Conservation (phyloP, 2,329 filamentous ascomycete genomes). For the Penicillium italicum region DNA sequence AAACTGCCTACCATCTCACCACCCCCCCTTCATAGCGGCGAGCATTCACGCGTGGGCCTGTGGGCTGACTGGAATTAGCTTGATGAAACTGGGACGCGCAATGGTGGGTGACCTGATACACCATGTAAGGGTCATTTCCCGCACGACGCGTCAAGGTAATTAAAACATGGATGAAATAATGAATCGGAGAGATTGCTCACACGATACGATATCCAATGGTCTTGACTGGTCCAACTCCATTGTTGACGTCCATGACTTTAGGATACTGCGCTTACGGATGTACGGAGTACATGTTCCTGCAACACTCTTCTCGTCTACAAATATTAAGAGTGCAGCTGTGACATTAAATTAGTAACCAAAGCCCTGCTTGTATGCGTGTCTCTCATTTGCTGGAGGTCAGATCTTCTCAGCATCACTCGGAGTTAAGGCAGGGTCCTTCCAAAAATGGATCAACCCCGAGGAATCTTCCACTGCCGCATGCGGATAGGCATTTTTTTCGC, state of each 20-base stretch:
- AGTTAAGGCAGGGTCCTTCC: conserved; percentile 4
- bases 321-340: background rate
- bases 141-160: background rate
- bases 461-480: conserved; percentile 9
- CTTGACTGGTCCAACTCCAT: background rate
- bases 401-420: background rate
- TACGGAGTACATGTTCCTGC: background rate
- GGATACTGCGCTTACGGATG: background rate
- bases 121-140: background rate
- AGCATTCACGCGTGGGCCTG: background rate
- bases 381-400: background rate
- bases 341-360: no score
- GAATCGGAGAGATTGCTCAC: no score
- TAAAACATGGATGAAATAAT: background rate
- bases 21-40: background rate
- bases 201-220: background rate
- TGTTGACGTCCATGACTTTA: background rate
- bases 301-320: background rate
- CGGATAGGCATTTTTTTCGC: background rate
- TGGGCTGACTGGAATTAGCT: background rate
- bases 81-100: conserved; percentile 4
- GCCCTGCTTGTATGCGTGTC: background rate
- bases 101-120: background rate
- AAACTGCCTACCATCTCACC: background rate
- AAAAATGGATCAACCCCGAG: conserved; percentile 5